A percentile compares a stretch with the other conserved stretches of the same genome.
Evolutionary conservation across 257 asterid species (phyloP).

Genomic region (Thymus mandschuricus): DNA sequence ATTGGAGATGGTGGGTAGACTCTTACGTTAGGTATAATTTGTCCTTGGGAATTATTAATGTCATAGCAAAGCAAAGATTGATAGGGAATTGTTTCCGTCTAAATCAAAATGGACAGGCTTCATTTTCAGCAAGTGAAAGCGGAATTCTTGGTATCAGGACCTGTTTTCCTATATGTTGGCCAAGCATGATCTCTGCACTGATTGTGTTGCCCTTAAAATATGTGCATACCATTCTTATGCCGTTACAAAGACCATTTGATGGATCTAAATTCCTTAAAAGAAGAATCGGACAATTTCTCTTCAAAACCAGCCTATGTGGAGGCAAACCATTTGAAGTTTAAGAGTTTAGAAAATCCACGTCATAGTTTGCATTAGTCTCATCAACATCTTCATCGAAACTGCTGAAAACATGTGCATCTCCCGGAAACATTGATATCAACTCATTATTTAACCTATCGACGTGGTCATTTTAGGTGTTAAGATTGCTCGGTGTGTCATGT

Average conservation of each 20-base stretch:
- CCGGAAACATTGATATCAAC: no score
- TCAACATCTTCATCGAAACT: no score
- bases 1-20: no score
- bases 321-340: slow-evolving; percentile 5
- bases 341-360: not conserved
- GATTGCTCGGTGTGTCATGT: not conserved
- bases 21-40: no score
- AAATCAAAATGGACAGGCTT: not conserved
- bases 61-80: not conserved
- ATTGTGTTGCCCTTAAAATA: not conserved
- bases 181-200: no score
- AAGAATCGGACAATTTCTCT: not conserved
- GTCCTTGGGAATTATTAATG: not conserved
- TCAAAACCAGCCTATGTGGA: not conserved
- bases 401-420: no score
- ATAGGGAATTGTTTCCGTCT: not conserved
- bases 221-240: not conserved
- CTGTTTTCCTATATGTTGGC: no score
- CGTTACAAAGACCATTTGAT: not conserved
- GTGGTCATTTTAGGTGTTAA: no score
- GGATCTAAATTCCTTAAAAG: not conserved
- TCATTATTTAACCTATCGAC: no score
- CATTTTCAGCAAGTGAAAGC: not conserved
- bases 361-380: not conserved
- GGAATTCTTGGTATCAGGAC: no score